Conservation (phyloP, 1,284 basidiomycete genomes). For the Cryptococcus sp. region DNA sequence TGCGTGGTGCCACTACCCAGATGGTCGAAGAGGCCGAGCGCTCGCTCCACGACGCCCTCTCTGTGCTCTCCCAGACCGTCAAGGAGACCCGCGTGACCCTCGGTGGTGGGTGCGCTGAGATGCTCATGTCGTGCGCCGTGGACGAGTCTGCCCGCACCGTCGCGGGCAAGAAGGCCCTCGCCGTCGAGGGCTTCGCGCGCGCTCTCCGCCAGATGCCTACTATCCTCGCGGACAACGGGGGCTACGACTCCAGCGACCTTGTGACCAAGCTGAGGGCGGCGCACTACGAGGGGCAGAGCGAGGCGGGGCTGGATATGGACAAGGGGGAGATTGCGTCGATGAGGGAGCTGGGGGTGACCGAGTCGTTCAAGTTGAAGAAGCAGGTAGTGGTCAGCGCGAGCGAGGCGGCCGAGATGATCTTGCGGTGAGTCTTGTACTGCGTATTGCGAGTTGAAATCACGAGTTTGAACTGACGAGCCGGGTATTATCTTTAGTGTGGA, state of each 20-base stretch:
- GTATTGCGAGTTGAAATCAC: not conserved
- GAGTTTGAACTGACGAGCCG: no score
- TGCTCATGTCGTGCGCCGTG: constrained; percentile 92
- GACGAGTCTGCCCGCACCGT: constrained; percentile 83
- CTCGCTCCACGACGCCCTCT: constrained; percentile 94
- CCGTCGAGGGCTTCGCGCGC: constrained; percentile 83
- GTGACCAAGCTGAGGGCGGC: constrained; percentile 87
- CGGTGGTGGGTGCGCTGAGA: constrained; percentile 96
- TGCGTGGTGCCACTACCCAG: constrained; percentile 93
- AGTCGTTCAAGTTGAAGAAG: constrained; percentile 95
- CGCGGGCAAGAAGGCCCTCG: constrained; percentile 93
- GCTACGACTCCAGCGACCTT: constrained; percentile 93
- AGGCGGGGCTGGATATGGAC: constrained; percentile 91
- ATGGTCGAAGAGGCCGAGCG: constrained; percentile 99
- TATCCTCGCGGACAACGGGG: constrained; percentile 96
- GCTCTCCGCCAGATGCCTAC: constrained; percentile 93
- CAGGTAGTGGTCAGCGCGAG: constrained; percentile 92
- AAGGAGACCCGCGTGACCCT: constrained; percentile 92
- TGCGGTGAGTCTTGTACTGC: constrained; percentile 64
- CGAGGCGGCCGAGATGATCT: constrained; percentile 98
- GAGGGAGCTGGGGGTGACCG: constrained; percentile 81
- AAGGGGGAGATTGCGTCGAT: constrained; percentile 81
- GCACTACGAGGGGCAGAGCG: constrained; percentile 81
- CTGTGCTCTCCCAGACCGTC: constrained; percentile 94
- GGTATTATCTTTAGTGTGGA: constrained; percentile 46